These are phyloP conservation scores for Colletotrichum incanum DNA, from an alignment of 2,329 filamentous ascomycete species.

Conservation along the genomic window DNA sequence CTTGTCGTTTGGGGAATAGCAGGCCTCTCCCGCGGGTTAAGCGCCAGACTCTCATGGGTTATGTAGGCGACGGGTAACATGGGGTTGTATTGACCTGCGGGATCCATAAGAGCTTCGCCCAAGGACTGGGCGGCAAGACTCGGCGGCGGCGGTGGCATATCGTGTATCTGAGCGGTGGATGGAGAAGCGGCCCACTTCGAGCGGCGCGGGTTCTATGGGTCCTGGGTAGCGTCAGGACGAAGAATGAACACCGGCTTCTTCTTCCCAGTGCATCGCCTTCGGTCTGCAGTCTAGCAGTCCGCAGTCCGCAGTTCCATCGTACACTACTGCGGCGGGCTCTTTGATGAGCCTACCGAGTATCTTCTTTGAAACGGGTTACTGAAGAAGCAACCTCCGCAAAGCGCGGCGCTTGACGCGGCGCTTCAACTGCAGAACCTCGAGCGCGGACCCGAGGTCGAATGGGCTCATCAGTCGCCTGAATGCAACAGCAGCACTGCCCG, in stretches of 20 bases:
- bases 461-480: neutral
- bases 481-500: neutral
- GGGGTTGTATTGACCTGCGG: neutral
- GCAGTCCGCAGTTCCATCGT: neutral
- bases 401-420: neutral
- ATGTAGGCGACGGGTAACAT: slow-evolving; percentile 1
- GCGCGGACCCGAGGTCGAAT: neutral
- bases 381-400: neutral
- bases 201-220: neutral
- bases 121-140: slow-evolving; percentile 7
- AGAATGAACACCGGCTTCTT: slow-evolving; percentile 10
- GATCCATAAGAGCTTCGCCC: neutral
- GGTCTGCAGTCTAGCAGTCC: neutral
- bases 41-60: neutral
- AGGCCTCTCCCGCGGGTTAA: neutral
- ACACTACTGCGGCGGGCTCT: slow-evolving; percentile 10
- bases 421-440: slow-evolving; percentile 1
- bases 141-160: neutral
- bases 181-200: neutral
- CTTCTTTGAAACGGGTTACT: neutral
- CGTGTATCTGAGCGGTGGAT: slow-evolving; percentile 9
- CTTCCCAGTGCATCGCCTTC: slow-evolving; percentile 1
- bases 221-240: neutral
- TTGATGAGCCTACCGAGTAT: neutral
- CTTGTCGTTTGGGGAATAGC: neutral